A percentile compares a stretch with the other conserved stretches of the same genome.
These are phyloP conservation scores for Mortierella sp. DNA, from an alignment of 371 early-diverging fungal species.

Conservation along the genomic window DNA sequence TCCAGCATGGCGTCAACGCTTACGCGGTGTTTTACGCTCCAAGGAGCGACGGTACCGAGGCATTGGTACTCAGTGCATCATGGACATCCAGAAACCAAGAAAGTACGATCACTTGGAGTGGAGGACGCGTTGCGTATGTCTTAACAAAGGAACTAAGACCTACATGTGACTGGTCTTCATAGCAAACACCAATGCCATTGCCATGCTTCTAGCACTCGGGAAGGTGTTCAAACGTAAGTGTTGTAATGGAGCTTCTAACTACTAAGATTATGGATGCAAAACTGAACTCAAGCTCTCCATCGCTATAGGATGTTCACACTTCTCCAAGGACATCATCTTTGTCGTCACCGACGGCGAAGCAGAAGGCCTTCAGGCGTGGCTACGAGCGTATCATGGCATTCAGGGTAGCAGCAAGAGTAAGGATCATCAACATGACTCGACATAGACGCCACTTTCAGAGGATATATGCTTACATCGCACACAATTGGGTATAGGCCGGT, in stretches of 20 bases:
- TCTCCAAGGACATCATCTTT: constrained; percentile 90
- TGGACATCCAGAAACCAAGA: constrained; percentile 66
- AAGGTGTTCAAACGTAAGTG: constrained; percentile 76
- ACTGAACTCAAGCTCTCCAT: no score
- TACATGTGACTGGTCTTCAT: constrained; percentile 1
- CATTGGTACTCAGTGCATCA: constrained; percentile 84
- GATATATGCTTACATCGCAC: not conserved
- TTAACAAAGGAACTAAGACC: not conserved
- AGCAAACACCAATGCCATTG: constrained; percentile 83
- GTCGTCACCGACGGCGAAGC: constrained; percentile 82
- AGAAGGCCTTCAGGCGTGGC: constrained; percentile 86
- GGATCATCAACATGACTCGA: not conserved
- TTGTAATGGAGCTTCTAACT: not conserved
- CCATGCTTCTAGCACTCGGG: constrained; percentile 79
- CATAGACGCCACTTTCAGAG: no score
- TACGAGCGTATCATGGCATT: constrained; percentile 90
- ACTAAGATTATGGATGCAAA: not conserved
- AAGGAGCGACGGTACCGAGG: constrained; percentile 91
- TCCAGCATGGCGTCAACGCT: constrained; percentile 75
- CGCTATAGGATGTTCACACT: constrained; percentile 27
- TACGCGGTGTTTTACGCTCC: constrained; percentile 88
- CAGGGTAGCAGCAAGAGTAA: constrained; percentile 49
- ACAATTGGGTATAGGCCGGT: constrained; percentile 7
- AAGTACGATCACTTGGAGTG: constrained; percentile 28
- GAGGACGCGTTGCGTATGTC: not conserved